Percentiles rank a stretch among this genome's conserved stretches.
phyloP scores from a whole-genome alignment of 2,329 filamentous ascomycete genomes.

The Teratosphaeria destructans region DNA sequence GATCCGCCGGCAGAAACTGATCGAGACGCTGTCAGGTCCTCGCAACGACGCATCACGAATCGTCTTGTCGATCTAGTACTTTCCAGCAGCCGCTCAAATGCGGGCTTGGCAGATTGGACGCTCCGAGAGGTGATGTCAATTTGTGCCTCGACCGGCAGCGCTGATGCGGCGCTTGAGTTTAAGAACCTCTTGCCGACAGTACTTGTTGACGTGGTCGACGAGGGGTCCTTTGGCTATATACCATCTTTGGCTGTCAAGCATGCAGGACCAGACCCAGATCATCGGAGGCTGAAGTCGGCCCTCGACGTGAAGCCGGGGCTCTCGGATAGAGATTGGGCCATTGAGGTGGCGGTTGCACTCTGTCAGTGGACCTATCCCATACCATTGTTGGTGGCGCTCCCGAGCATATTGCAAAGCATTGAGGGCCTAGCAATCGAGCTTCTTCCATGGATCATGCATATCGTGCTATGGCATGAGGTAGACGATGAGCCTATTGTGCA shows the following conservation, averaged over 20 bases:
- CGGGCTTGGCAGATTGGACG: conserved; percentile 35
- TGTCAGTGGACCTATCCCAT: conserved; percentile 50
- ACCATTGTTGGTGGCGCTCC: conserved; percentile 58
- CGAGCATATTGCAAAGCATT: conserved; percentile 54
- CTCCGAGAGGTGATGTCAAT: conserved; percentile 16
- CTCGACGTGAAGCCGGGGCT: conserved; percentile 6
- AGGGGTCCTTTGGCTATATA: conserved; percentile 18
- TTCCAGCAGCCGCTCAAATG: conserved; percentile 25
- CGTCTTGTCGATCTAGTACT: conserved; percentile 19
- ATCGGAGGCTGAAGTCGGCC: conserved; percentile 8
- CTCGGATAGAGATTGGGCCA: conserved; percentile 16
- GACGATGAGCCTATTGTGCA: conserved; percentile 51
- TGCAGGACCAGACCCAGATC: background rate
- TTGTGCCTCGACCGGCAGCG: conserved; percentile 9
- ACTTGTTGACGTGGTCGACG: conserved; percentile 14
- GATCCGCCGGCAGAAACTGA: background rate
- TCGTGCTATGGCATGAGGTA: conserved; percentile 62
- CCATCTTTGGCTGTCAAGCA: conserved; percentile 7
- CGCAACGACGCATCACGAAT: conserved; percentile 26
- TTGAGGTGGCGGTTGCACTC: conserved; percentile 13
- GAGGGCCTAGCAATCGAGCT: conserved; percentile 60
- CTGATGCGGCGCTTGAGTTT: conserved; percentile 18
- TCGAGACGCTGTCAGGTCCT: conserved; percentile 9
- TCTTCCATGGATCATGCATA: conserved; percentile 67
- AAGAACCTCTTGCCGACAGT: conserved; percentile 18